Evolutionary conservation across 2,329 filamentous ascomycete species (phyloP).

Genomic region (Xylariaceae sp.): DNA sequence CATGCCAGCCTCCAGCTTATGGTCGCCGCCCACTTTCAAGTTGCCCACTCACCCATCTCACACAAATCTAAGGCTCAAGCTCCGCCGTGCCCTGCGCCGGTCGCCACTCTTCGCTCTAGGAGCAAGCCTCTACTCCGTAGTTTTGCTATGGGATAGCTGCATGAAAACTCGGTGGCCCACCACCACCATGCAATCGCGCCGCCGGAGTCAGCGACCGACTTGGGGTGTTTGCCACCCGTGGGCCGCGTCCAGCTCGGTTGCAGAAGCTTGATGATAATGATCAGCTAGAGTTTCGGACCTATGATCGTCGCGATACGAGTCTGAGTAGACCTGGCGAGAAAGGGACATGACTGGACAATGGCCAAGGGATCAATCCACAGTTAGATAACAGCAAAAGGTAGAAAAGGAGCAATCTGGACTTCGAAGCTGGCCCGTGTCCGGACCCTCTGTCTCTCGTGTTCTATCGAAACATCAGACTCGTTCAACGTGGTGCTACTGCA

Average conservation of each 20-base stretch:
- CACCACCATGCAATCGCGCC: not conserved
- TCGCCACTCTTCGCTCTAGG: conserved; percentile 4
- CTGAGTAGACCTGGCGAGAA: not conserved
- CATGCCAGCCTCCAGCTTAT: too few relatives aligned
- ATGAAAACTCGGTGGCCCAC: conserved; percentile 7
- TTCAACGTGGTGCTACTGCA: not conserved
- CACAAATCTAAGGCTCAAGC: not conserved
- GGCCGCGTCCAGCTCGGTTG: too few relatives aligned
- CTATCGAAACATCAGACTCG: not conserved
- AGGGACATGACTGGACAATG: conserved; percentile 6
- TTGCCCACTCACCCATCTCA: too few relatives aligned
- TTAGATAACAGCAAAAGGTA: conserved; percentile 1
- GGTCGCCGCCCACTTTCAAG: too few relatives aligned
- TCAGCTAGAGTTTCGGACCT: conserved; percentile 9
- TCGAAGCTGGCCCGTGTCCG: conserved; percentile 2
- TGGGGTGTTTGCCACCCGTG: conserved; percentile 12
- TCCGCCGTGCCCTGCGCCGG: conserved; percentile 1
- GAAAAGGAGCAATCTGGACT: conserved; percentile 2
- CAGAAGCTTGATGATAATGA: conserved; percentile 16
- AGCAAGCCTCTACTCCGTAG: too few relatives aligned
- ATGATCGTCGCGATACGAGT: not conserved
- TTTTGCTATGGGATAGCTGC: not conserved
- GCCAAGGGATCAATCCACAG: conserved; percentile 1
- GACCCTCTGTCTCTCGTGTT: not conserved
- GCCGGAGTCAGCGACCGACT: conserved; percentile 13